Evolutionary conservation across 768 basidiomycete genomes (phyloP), one percentile per base, ranked within the genome.

Genomic region (Suillus spraguei): DNA sequence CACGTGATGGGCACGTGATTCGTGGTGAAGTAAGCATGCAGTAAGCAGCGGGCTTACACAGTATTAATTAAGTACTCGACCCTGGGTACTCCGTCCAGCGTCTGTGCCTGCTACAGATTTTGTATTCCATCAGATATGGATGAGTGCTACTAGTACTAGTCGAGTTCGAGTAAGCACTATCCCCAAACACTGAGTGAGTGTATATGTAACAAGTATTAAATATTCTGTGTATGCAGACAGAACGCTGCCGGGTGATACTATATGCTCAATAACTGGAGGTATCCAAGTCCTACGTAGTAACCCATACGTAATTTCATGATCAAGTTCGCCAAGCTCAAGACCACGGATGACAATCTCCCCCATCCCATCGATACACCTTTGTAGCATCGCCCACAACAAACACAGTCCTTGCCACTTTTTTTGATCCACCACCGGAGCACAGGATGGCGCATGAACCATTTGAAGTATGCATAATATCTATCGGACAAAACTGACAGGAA

Each of bases 341-440:
- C 55, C 55, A 58, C 36, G 38, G 38, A 39, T 58, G 55, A 13
- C 55, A 58, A 11, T 58, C 55, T 5, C 55, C 55, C 24, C 55
- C 55, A 7, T 58, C 55, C 55, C 55, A 58, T 39, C 38, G 38
- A 17, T 11, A 68, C 17, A 75, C 60, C 1, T 32, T 28, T 32
- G 24, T 70, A 4, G 66, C 46, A 61, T 77, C 74, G 1, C 80
- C 80, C 4, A 81, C 70, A n/a, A 81, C 69, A 65, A 76, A 70
- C 56, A 76, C 71, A 53, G 66, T 69, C 11, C 74, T 65, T 32
- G 77, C 71, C 78, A 79, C 56, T 73, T 55, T 66, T 73, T 67
- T 74, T 71, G 54, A 81, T 78, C 75, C 78, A 81, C 81, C 81
- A 81, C 64, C 65, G 66, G 58, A 82, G 74, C 47, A 74, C 63